Evolutionary conservation across 1,139 yeast genomes (phyloP).

Genomic region (Yamadazyma atlantica): DNA sequence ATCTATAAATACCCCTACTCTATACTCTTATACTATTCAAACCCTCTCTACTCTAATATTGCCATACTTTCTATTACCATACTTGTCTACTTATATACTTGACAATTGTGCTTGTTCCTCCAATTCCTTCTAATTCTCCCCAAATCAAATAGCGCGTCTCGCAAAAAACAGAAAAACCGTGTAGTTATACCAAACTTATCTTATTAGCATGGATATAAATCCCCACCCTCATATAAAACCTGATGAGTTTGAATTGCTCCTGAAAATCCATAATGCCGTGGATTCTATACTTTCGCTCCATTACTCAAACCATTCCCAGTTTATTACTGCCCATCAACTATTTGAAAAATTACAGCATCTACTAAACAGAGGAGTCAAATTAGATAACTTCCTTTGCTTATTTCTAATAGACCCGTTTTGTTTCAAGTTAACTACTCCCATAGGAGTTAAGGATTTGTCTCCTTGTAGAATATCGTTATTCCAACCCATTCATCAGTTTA

Average conservation of each 20-base stretch:
- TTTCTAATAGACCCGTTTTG: slow-evolving; percentile 11
- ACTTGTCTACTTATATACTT: too few species aligned
- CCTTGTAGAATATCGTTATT: slow-evolving; percentile 15
- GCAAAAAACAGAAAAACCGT: too few species aligned
- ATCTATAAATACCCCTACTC: too few species aligned
- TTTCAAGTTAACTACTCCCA: slow-evolving; percentile 13
- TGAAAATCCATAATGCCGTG: slow-evolving; percentile 13
- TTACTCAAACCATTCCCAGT: slow-evolving; percentile 13
- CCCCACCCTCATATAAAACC: slow-evolving; percentile 9
- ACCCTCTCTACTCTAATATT: too few species aligned
- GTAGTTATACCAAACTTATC: too few species aligned
- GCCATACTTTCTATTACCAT: too few species aligned
- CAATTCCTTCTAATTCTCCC: too few species aligned
- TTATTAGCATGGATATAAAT: not conserved
- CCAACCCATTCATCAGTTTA: slow-evolving; percentile 11
- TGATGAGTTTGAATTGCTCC: slow-evolving; percentile 5
- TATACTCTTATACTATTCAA: too few species aligned
- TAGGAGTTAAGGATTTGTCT: slow-evolving; percentile 13
- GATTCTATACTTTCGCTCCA: slow-evolving; percentile 15
- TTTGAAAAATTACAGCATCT: slow-evolving; percentile 10
- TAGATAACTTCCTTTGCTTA: slow-evolving; percentile 12
- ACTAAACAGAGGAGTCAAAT: slow-evolving; percentile 12
- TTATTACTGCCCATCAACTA: slow-evolving; percentile 15
- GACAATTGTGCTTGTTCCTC: too few species aligned
- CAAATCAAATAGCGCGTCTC: too few species aligned